Conservation (phyloP, 2,329 filamentous ascomycete genomes). For the Aaosphaeria arxii region DNA sequence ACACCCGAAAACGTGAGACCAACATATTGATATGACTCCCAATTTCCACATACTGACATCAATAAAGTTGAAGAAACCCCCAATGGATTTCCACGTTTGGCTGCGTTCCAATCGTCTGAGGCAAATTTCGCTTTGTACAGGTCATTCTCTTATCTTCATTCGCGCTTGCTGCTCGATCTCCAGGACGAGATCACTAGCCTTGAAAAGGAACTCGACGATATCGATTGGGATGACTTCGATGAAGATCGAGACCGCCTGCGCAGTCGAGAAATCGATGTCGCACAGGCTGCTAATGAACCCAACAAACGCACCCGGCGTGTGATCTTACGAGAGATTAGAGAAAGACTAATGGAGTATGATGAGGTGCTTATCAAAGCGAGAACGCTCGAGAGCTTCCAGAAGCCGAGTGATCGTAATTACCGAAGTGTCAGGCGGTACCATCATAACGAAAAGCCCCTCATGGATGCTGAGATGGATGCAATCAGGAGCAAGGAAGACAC, state of each 20-base stretch:
- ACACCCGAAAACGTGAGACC: slow-evolving; percentile 28
- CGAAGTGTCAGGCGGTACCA: slow-evolving; percentile 37
- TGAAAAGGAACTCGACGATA: slow-evolving; percentile 36
- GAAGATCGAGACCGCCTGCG: slow-evolving; percentile 20
- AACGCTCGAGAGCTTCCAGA: slow-evolving; percentile 36
- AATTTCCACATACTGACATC: slow-evolving; percentile 4
- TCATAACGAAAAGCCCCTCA: slow-evolving; percentile 33
- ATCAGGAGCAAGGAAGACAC: slow-evolving; percentile 43
- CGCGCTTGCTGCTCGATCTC: slow-evolving; percentile 35
- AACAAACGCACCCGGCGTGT: slow-evolving; percentile 19
- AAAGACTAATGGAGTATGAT: slow-evolving; percentile 36
- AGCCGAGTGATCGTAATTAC: slow-evolving; percentile 40
- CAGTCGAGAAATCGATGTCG: slow-evolving; percentile 25
- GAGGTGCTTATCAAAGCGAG: slow-evolving; percentile 40
- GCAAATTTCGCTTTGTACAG: slow-evolving; percentile 40
- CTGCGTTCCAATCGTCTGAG: slow-evolving; percentile 40
- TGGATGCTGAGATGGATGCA: slow-evolving; percentile 33
- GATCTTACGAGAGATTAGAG: slow-evolving; percentile 29
- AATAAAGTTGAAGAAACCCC: slow-evolving; percentile 35
- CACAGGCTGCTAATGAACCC: slow-evolving; percentile 10
- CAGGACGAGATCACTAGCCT: slow-evolving; percentile 38
- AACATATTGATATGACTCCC: background rate
- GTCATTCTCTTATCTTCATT: slow-evolving; percentile 39
- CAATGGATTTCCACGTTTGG: slow-evolving; percentile 38
- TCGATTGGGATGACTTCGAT: slow-evolving; percentile 27